Evolutionary conservation across 352 stramenopile genomes (phyloP).

Genomic region (Phytophthora niederhauseri): DNA sequence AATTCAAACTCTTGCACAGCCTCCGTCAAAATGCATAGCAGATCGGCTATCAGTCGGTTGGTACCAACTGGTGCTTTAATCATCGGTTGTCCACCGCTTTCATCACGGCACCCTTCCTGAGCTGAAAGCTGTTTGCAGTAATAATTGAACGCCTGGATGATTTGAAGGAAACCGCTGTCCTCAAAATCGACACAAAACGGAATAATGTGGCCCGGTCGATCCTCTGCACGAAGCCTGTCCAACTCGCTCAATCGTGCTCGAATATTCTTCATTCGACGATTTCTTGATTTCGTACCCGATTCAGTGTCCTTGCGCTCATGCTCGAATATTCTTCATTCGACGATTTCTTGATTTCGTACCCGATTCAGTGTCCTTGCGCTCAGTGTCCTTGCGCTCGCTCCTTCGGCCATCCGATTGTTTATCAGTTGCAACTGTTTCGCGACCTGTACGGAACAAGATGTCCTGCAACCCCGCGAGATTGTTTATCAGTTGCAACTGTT

Average conservation of each 20-base stretch:
- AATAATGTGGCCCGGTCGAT: constrained; percentile 61
- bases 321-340: constrained; percentile 67
- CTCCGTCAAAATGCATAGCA: constrained; percentile 44
- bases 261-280: constrained; percentile 69
- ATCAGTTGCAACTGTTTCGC: constrained; percentile 28
- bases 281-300: constrained; percentile 43
- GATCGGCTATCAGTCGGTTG: constrained; percentile 27
- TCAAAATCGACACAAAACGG: constrained; percentile 72
- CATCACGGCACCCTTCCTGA: background rate
- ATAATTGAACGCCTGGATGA: constrained; percentile 37
- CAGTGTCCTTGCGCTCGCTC: constrained; percentile 16
- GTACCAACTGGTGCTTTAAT: background rate
- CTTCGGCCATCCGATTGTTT: constrained; percentile 8
- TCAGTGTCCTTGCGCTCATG: constrained; percentile 15
- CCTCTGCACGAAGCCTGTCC: constrained; percentile 34
- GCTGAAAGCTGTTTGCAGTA: constrained; percentile 23
- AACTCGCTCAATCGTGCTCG: constrained; percentile 48
- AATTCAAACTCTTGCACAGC: constrained; percentile 49
- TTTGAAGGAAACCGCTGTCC: constrained; percentile 44
- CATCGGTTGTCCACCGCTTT: background rate
- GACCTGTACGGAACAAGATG: constrained; percentile 48
- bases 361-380: constrained; percentile 9
- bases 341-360: constrained; percentile 49
- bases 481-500: constrained; percentile 20
- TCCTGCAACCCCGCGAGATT: constrained; percentile 50